Base-by-base conservation (phyloP, 169 alveolate species). In the Plasmodium relictum region DNA sequence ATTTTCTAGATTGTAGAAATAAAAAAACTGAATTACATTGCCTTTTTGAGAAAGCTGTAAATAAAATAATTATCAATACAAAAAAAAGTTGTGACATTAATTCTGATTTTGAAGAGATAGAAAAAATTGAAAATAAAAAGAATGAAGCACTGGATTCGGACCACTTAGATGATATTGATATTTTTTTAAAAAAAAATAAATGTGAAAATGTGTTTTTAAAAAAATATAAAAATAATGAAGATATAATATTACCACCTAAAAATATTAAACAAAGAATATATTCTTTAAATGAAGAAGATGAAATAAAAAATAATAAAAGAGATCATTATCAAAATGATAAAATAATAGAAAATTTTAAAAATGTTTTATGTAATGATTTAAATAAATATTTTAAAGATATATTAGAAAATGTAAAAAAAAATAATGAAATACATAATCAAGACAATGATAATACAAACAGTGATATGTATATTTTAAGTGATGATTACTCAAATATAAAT, bases 41-140 rank as follows among this genome's bases (percentile, higher is more conserved):
- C 31, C 24, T 66, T 39, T 24, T 80, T 39, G 90, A 80, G 24
- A 80, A 80, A 5, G 76, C 83, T 18, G 59, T 80, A 14, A 80
- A 68, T 63, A 39, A 80, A 66, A 80, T 80, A 31, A 80, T 80
- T 26, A 58, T 66, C 45, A 63, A 68, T 26, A 48, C 90, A 18
- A 68, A 80, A 68, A 56, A 80, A 54, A 52, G 44, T 22, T 80
- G 73, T 68, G 80, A 59, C 8, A 31, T 42, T 10, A 66, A 56
- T 45, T 68, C 90, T 6, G 90, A 80, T 52, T 68, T 80, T 54
- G 90, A 80, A 68, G 72, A 80, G 41, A 62, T 80, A 8, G 90
- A 80, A 61, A 68, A 80, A 80, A 24, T 76, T 22, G 68, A 50
- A 44, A 42, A 61, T 18, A 20, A 48, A 62, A 59, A 54, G 16